Evolutionary conservation across 768 basidiomycete genomes (phyloP), one percentile per base, ranked within the genome.

Genomic region (Rhodotorula babjevae): DNA sequence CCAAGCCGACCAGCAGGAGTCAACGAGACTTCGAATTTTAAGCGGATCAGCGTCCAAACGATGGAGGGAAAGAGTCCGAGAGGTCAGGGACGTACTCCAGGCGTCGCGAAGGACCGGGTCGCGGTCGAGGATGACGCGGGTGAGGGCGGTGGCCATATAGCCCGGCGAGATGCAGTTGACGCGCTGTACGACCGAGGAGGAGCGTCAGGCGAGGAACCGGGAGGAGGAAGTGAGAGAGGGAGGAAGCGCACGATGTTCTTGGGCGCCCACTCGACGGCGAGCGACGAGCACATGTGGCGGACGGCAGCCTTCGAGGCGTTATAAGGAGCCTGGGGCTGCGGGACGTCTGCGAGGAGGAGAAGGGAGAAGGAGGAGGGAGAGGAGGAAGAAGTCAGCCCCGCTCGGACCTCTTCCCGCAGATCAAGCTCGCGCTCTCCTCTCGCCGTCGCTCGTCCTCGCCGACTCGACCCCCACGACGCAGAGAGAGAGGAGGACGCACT

Each of bases 261-360:
- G 80, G 88, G 90, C 0, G 95, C 95, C 93, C 94, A 97, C 82
- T 98, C 95, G 36, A 97, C 92, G 1, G 90, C 94, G 47, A 97
- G 84, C 76, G 89, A 91, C 3, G 90, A 84, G 21, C 92, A 92
- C 91, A 97, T 91, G 79, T 97, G 94, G 77, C 90, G 89, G 47
- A 97, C 93, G 61, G 93, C 91, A 49, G 92, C 92, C 84, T 94
- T 97, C 29, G 93, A 94, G 16, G 91, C 90, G 81, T 97, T 98
- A 81, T 98, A 98, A 0, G 94, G 93, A 9, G 91, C 90, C 85
- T 98, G 95, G 49, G 61, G 61, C 47, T 62, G 61, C 21, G 60
- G 60, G 44, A 61, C 29, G 60, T 61, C 60, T 61, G 44, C 9
- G 27, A 5, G 8, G 31, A 18, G 25, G n/a, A 21, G 18, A 36